Evolutionary conservation across 805 yeast species (phyloP), one percentile per base, ranked within the genome.

Genomic region (Saccharomycopsis lassenensis): DNA sequence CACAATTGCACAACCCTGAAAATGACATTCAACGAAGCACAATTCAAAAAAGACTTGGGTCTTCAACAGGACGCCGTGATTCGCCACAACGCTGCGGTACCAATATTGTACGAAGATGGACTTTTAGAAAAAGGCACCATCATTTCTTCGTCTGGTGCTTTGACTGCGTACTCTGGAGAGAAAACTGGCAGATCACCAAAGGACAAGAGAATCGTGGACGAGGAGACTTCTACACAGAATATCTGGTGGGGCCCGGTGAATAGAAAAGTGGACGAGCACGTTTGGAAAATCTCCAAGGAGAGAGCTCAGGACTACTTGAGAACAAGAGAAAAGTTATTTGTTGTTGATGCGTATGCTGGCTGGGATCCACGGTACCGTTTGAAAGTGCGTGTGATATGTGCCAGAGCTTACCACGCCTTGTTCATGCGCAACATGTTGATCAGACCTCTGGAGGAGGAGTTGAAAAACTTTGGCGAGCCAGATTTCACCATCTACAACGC

Each of bases 181-280:
- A 89, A 89, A 66, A 89, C 97, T 37, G 98, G 98, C 54, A 80
- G 98, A 64, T 89, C 96, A 24, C 98, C 98, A 58, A 83, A 82
- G 67, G 98, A 89, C 65, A 89, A 89, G 63, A 82, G 98, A 66
- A 84, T 89, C 58, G 96, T 89, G 45, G 96, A 87, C 52, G 97
- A 91, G 67, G 80, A 74, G 50, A 70, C 91, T 35, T 85, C 95
- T 26, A 62, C 71, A 43, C 71, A 83, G 41, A 67, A 87, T 54
- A 75, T 89, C 51, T 89, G 98, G 98, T 89, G 98, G 98, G 98
- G 98, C 18, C 97, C 97, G 2, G 98, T 89, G 49, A 89, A 89
- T 68, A 85, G 82, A 64, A 83, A 89, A 63, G 87, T 89, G 50
- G 80, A 84, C 43, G 94, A 85, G 62, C 77, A 78, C 57, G 86